phyloP scores from a whole-genome alignment of 441 rosid species.

The Bocquillonia castaneifolia region DNA sequence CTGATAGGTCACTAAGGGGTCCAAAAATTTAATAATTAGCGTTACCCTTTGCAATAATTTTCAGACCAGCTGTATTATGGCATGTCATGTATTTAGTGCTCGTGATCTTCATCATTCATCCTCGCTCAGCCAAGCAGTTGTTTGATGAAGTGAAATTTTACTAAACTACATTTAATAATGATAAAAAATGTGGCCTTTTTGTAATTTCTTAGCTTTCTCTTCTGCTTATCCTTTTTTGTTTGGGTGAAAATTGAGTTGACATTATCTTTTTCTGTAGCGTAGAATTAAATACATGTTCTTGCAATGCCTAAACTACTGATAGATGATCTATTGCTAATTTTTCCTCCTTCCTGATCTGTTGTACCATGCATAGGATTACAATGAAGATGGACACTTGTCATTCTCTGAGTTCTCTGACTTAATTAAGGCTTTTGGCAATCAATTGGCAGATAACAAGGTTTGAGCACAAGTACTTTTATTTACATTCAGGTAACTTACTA shows the following conservation, averaged over 20 bases:
- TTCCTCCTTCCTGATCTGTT: slow-evolving; percentile 13
- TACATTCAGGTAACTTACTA: not conserved
- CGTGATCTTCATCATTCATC: not conserved
- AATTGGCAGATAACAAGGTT: slow-evolving; percentile 75
- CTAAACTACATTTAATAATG: not conserved
- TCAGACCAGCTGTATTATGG: not conserved
- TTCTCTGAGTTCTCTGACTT: slow-evolving; percentile 75
- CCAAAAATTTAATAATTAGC: not conserved
- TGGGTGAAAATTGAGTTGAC: not conserved
- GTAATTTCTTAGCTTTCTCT: not conserved
- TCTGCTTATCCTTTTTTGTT: not conserved
- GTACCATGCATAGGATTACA: slow-evolving; percentile 49
- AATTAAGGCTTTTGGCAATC: slow-evolving; percentile 78
- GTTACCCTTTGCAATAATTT: not conserved
- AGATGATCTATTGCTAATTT: not conserved
- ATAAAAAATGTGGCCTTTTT: not conserved
- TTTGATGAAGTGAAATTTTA: not conserved
- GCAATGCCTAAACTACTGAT: not conserved
- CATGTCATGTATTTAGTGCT: not conserved
- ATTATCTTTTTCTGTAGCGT: not conserved
- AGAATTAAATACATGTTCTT: not conserved
- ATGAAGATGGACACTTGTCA: slow-evolving; percentile 83
- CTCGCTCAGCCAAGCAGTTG: not conserved
- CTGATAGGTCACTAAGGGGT: not conserved
- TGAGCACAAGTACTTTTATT: slow-evolving; percentile 16